Evolutionary conservation across 441 rosid species (phyloP).

Genomic region (Francoa sonchifolia): DNA sequence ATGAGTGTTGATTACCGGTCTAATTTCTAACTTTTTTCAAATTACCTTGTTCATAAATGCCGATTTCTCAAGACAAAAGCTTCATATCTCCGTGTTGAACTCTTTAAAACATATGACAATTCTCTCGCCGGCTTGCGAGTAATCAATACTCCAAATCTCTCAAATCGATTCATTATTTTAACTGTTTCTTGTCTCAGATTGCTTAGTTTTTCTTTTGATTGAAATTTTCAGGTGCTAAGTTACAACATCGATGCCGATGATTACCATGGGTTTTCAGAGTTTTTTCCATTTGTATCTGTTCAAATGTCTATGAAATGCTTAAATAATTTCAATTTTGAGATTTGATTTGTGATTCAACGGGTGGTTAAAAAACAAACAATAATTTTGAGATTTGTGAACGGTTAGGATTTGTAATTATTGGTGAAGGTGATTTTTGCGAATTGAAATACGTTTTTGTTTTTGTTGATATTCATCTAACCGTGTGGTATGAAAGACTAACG

Average conservation of each 20-base stretch:
- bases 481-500: no score
- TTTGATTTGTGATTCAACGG: no score
- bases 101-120: constrained; percentile 36
- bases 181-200: background rate
- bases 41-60: constrained; percentile 56
- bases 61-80: constrained; percentile 49
- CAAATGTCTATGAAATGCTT: background rate
- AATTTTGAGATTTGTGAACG: no score
- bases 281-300: no score
- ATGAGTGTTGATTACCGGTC: no score
- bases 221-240: no score
- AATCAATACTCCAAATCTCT: constrained; percentile 3
- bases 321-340: background rate
- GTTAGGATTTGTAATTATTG: constrained; percentile 26
- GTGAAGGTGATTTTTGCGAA: background rate
- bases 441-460: background rate
- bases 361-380: no score
- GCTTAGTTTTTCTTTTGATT: no score
- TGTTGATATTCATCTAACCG: no score
- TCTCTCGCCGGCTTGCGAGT: constrained; percentile 87
- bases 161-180: background rate
- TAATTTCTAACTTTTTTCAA: constrained; percentile 14
- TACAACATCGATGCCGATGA: no score
- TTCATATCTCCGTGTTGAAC: constrained; percentile 15
- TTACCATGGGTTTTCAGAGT: no score